Percentiles rank a stretch among this genome's conserved stretches.
Conservation (phyloP, 1,284 basidiomycete genomes). For the Heterobasidion occidentale region DNA sequence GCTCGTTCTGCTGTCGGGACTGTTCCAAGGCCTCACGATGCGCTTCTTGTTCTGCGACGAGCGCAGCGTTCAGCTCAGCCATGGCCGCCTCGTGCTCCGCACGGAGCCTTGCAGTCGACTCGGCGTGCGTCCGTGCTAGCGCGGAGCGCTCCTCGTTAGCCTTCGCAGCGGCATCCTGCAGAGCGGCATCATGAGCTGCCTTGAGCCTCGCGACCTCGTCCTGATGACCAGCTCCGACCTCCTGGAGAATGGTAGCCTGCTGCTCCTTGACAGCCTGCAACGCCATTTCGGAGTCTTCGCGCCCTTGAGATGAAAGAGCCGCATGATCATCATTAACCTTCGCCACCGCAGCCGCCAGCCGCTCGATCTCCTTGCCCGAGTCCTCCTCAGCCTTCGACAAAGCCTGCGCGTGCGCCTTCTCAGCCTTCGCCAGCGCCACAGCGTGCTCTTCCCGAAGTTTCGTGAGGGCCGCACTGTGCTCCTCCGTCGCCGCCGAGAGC, state of each 20-base stretch:
- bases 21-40: constrained; percentile 18
- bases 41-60: constrained; percentile 9
- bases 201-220: constrained; percentile 42
- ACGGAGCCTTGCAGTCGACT: constrained; percentile 31
- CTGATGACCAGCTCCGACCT: constrained; percentile 46
- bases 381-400: constrained; percentile 42
- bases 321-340: constrained; percentile 38
- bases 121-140: constrained; percentile 28
- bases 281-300: constrained; percentile 42
- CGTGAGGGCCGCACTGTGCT: constrained; percentile 38
- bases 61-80: constrained; percentile 9
- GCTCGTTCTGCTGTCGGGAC: constrained; percentile 14
- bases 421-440: constrained; percentile 32
- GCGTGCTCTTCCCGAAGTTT: constrained; percentile 33
- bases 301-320: constrained; percentile 28
- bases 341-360: constrained; percentile 35
- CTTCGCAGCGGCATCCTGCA: constrained; percentile 18
- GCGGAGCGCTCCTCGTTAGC: constrained; percentile 19
- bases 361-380: constrained; percentile 41
- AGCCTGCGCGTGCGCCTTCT: constrained; percentile 30
- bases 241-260: constrained; percentile 45
- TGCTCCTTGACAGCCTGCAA: constrained; percentile 44
- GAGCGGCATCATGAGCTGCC: constrained; percentile 31
- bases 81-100: constrained; percentile 9
- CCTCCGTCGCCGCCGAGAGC: constrained; percentile 49